These are phyloP conservation scores for Colletotrichum lindemuthianum DNA, from an alignment of 2,329 filamentous ascomycete species.

Conservation along the genomic window DNA sequence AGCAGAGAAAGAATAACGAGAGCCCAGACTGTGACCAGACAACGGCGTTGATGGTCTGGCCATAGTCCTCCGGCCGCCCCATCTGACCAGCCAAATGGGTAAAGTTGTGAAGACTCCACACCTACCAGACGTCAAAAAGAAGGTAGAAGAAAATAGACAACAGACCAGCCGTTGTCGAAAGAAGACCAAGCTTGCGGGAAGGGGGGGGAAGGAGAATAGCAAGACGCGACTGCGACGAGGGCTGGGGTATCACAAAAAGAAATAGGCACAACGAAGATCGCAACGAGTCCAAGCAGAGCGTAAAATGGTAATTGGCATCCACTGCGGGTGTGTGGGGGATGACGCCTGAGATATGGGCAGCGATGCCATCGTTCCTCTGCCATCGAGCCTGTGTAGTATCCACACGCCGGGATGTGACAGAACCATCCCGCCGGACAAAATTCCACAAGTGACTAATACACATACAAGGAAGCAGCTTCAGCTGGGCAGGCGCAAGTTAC, in stretches of 20 bases:
- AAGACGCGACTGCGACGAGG: not conserved
- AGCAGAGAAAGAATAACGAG: constrained; percentile 36
- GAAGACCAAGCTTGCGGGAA: not conserved
- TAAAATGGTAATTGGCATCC: constrained; percentile 2
- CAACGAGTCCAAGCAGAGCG: not conserved
- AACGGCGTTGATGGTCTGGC: constrained; percentile 29
- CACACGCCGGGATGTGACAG: not conserved
- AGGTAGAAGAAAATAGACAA: not conserved
- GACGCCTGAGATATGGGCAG: constrained; percentile 18
- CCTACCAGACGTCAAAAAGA: constrained; percentile 12
- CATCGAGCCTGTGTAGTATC: not conserved
- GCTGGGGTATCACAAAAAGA: constrained; percentile 9
- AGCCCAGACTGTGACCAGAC: constrained; percentile 38
- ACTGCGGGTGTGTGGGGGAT: constrained; percentile 11
- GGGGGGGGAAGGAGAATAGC: not conserved
- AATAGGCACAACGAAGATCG: constrained; percentile 11
- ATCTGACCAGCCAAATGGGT: constrained; percentile 23
- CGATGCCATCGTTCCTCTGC: not conserved
- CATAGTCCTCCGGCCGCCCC: constrained; percentile 28
- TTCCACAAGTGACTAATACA: not conserved
- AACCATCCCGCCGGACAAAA: not conserved
- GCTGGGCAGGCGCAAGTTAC: not conserved
- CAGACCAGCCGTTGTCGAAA: constrained; percentile 23
- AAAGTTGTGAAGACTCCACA: not conserved
- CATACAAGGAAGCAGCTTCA: not conserved